Evolutionary conservation across 495 filamentous ascomycete species (phyloP).

Genomic region (Emericellopsis terricola): DNA sequence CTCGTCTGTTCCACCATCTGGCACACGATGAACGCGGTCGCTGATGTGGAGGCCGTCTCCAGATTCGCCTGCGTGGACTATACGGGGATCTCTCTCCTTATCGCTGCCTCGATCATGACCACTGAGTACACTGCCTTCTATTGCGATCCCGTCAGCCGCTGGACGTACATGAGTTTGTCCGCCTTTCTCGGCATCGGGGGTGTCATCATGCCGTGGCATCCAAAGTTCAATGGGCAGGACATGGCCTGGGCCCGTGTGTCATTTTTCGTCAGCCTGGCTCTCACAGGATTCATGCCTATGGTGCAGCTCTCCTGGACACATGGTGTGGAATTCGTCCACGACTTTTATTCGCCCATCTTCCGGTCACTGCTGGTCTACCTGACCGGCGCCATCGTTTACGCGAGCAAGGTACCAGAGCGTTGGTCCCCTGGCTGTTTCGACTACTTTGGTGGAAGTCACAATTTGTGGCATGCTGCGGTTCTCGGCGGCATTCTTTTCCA

Average conservation of each 20-base stretch:
- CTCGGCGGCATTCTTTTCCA: slow-evolving; percentile 94
- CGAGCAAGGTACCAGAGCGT: slow-evolving; percentile 82
- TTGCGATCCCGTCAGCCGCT: slow-evolving; percentile 78
- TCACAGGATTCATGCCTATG: slow-evolving; percentile 84
- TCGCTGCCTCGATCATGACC: slow-evolving; percentile 94
- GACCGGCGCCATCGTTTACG: slow-evolving; percentile 69
- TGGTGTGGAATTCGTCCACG: slow-evolving; percentile 52
- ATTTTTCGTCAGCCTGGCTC: slow-evolving; percentile 76
- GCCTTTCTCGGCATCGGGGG: slow-evolving; percentile 69
- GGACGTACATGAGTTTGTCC: slow-evolving; percentile 71
- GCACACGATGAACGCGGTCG: slow-evolving; percentile 96
- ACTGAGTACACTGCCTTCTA: slow-evolving; percentile 98
- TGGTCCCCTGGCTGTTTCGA: slow-evolving; percentile 89
- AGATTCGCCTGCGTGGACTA: slow-evolving; percentile 98
- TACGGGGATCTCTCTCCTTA: slow-evolving; percentile 89
- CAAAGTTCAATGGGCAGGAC: slow-evolving; percentile 79
- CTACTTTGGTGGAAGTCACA: slow-evolving; percentile 86
- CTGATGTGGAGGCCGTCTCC: slow-evolving; percentile 76
- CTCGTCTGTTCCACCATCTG: slow-evolving; percentile 88
- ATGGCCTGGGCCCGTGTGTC: slow-evolving; percentile 83
- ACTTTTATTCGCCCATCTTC: slow-evolving; percentile 78
- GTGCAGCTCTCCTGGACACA: slow-evolving; percentile 64
- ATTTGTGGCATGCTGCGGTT: slow-evolving; percentile 94
- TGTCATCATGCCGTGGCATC: slow-evolving; percentile 90
- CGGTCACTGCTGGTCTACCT: slow-evolving; percentile 81